These are phyloP conservation scores for Penicillium lagena DNA, from an alignment of 495 filamentous ascomycete species.

Conservation along the genomic window DNA sequence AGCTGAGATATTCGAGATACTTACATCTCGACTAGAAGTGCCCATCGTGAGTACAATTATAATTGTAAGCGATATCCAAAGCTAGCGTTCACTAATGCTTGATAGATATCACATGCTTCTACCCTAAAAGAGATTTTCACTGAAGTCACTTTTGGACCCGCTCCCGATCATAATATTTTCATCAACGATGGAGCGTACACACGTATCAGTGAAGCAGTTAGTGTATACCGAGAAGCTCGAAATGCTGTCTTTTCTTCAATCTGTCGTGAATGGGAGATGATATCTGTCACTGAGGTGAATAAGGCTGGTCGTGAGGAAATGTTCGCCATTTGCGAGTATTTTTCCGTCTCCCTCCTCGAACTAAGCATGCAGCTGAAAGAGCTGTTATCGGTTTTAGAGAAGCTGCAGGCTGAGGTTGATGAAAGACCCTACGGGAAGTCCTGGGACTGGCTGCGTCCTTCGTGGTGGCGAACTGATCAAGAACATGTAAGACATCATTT, in stretches of 20 bases:
- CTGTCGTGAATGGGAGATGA: constrained; percentile 55
- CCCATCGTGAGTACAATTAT: constrained; percentile 58
- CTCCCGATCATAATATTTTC: constrained; percentile 57
- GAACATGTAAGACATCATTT: too few species aligned
- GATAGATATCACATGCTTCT: constrained; percentile 75
- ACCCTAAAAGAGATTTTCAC: constrained; percentile 84
- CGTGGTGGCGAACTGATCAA: constrained; percentile 37
- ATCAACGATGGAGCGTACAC: constrained; percentile 70
- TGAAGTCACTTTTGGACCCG: constrained; percentile 71
- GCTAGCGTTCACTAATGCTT: constrained; percentile 14
- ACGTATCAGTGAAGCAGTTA: constrained; percentile 74
- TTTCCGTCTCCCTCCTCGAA: constrained; percentile 79
- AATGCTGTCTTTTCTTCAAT: constrained; percentile 69
- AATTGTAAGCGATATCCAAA: too few species aligned
- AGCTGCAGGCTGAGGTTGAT: constrained; percentile 64
- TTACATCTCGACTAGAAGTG: constrained; percentile 81
- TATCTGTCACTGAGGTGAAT: too few species aligned
- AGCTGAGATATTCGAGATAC: constrained; percentile 77
- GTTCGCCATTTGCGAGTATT: constrained; percentile 90
- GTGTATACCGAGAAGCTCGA: constrained; percentile 65
- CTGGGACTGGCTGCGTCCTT: constrained; percentile 87
- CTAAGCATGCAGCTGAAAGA: constrained; percentile 84
- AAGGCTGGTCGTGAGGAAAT: constrained; percentile 95
- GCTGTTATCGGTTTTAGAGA: constrained; percentile 74
- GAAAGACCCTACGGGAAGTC: constrained; percentile 50